Evolutionary conservation across 1,284 basidiomycete genomes (phyloP).

Genomic region (Neotropicomus parvogracilis): DNA sequence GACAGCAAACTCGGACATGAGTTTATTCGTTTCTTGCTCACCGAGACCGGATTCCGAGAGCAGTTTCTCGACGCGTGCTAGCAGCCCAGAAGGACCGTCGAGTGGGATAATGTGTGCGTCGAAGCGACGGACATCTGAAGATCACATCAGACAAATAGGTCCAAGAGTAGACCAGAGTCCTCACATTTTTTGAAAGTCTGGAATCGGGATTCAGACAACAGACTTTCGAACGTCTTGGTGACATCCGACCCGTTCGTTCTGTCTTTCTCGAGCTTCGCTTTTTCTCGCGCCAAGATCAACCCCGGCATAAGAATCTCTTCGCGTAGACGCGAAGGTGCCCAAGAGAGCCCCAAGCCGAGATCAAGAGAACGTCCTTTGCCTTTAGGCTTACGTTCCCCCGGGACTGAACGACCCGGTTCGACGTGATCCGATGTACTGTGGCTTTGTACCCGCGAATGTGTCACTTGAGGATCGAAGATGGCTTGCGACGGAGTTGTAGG

Average conservation of each 20-base stretch:
- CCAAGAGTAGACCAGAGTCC: slow-evolving; percentile 23
- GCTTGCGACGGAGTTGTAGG: slow-evolving; percentile 10
- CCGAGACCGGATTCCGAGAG: slow-evolving; percentile 46
- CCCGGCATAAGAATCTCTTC: slow-evolving; percentile 58
- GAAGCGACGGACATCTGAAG: slow-evolving; percentile 59
- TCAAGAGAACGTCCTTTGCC: slow-evolving; percentile 65
- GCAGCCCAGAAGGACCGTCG: slow-evolving; percentile 65
- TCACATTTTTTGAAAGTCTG: slow-evolving; percentile 66
- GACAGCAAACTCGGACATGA: slow-evolving; percentile 59
- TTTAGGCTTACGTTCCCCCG: slow-evolving; percentile 28
- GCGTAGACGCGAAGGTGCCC: slow-evolving; percentile 63
- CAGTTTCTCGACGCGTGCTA: slow-evolving; percentile 57
- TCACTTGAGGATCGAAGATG: slow-evolving; percentile 15
- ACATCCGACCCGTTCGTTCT: slow-evolving; percentile 50
- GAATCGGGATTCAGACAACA: slow-evolving; percentile 60
- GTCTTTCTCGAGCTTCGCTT: slow-evolving; percentile 30
- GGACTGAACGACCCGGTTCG: slow-evolving; percentile 6
- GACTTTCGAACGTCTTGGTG: slow-evolving; percentile 57
- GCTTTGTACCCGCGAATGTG: slow-evolving; percentile 26
- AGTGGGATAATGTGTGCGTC: slow-evolving; percentile 71
- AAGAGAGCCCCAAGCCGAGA: slow-evolving; percentile 56
- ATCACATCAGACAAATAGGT: slow-evolving; percentile 5
- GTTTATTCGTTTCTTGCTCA: slow-evolving; percentile 44
- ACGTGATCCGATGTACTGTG: slow-evolving; percentile 13
- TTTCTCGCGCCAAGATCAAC: slow-evolving; percentile 35